These are phyloP conservation scores for Neohortaea acidophila DNA, from an alignment of 495 filamentous ascomycete species.

Conservation along the genomic window DNA sequence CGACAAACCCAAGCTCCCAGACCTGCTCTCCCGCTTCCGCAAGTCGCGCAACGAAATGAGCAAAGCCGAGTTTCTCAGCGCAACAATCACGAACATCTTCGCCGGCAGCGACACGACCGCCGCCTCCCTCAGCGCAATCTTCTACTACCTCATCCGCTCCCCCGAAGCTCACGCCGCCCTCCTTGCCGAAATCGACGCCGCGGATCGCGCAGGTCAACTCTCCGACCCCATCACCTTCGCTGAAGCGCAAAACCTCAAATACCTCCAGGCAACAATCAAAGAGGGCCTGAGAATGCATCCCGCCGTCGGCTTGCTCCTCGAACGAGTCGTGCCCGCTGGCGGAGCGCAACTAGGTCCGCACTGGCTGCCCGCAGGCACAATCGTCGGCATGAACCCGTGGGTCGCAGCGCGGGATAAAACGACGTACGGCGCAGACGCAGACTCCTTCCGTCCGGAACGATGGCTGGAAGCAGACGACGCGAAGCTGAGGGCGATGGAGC, in stretches of 20 bases:
- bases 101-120: slow-evolving; percentile 47
- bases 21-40: slow-evolving; percentile 11
- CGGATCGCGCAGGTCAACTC: slow-evolving; percentile 33
- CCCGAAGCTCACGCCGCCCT: slow-evolving; percentile 32
- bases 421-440: slow-evolving; percentile 23
- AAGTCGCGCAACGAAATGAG: slow-evolving; percentile 8
- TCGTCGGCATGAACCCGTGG: slow-evolving; percentile 33
- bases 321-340: slow-evolving; percentile 29
- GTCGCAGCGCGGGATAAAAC: slow-evolving; percentile 18
- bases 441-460: slow-evolving; percentile 23
- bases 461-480: slow-evolving; percentile 20
- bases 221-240: slow-evolving; percentile 10
- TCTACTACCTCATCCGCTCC: slow-evolving; percentile 49
- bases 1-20: slow-evolving; percentile 4
- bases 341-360: slow-evolving; percentile 38
- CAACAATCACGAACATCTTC: slow-evolving; percentile 14
- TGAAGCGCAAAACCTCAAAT: slow-evolving; percentile 12
- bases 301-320: slow-evolving; percentile 14
- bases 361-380: slow-evolving; percentile 37
- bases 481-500: slow-evolving; percentile 14
- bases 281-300: slow-evolving; percentile 21
- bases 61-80: slow-evolving; percentile 6
- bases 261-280: slow-evolving; percentile 22
- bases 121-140: slow-evolving; percentile 44
- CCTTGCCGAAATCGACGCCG: slow-evolving; percentile 39